Conservation (phyloP, 2,329 filamentous ascomycete species). For the Clarireedia hainanense region DNA sequence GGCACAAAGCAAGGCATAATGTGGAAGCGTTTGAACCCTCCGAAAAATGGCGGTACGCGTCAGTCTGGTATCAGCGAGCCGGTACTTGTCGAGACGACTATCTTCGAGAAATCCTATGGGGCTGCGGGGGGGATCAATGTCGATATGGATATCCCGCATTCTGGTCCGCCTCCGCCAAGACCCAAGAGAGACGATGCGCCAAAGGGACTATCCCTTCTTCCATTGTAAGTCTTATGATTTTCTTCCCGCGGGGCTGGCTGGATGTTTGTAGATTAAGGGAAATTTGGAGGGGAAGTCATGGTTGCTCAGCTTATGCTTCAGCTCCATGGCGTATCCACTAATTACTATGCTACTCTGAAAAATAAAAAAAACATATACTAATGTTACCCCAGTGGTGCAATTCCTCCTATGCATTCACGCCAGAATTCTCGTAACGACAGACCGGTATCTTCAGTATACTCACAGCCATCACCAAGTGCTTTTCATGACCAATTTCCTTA, state of each 20-base stretch:
- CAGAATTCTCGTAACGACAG: constrained; percentile 30
- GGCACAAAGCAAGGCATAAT: constrained; percentile 30
- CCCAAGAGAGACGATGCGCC: constrained; percentile 21
- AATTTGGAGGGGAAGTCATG: not conserved
- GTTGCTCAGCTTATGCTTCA: constrained; percentile 11
- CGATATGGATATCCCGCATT: constrained; percentile 16
- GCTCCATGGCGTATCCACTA: constrained; percentile 12
- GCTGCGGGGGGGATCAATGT: constrained; percentile 28
- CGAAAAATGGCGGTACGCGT: constrained; percentile 22
- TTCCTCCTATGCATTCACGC: constrained; percentile 19
- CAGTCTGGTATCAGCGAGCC: constrained; percentile 37
- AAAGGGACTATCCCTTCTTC: constrained; percentile 13
- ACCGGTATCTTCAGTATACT: constrained; percentile 55
- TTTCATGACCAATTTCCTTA: constrained; percentile 17
- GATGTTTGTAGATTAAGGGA: not conserved
- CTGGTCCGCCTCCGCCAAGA: constrained; percentile 16
- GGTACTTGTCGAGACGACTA: constrained; percentile 36
- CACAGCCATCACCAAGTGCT: constrained; percentile 40
- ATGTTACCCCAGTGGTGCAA: constrained; percentile 15
- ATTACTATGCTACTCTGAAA: constrained; percentile 12
- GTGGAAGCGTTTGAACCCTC: constrained; percentile 44
- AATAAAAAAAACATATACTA: constrained; percentile 13
- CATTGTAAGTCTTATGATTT: constrained; percentile 18
- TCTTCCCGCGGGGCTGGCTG: not conserved
- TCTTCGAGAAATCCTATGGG: constrained; percentile 36